A percentile compares a stretch with the other conserved stretches of the same genome.
phyloP scores from a whole-genome alignment of 768 basidiomycete genomes.

The Tephrocybe rancida region DNA sequence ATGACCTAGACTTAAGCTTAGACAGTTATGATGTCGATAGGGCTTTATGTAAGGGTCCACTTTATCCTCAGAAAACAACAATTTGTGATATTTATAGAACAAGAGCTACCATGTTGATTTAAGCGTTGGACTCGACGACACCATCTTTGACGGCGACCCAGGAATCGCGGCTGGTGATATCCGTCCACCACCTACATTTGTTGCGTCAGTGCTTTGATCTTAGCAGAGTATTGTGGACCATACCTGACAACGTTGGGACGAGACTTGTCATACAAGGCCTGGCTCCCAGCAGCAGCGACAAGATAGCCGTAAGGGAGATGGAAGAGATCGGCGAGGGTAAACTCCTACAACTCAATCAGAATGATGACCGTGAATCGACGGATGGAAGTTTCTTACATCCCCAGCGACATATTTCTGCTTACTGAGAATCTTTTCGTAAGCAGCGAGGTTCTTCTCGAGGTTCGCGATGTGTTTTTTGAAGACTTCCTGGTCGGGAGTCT shows the following conservation, averaged over 20 bases:
- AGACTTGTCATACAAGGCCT: conserved; percentile 8
- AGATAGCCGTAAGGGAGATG: conserved; percentile 20
- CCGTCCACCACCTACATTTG: conserved; percentile 23
- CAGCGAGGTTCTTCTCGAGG: conserved; percentile 44
- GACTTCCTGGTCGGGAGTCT: conserved; percentile 10
- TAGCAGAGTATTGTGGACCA: not conserved
- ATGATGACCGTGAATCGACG: not conserved
- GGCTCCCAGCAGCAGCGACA: conserved; percentile 15
- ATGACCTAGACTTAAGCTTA: too few relatives aligned
- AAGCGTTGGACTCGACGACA: conserved; percentile 9
- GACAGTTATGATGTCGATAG: too few relatives aligned
- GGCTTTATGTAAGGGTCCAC: too few relatives aligned
- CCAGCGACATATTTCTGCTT: conserved; percentile 60
- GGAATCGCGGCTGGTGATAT: conserved; percentile 19
- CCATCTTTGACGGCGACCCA: conserved; percentile 26
- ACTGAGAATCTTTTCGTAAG: conserved; percentile 52
- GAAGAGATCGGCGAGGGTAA: conserved; percentile 22
- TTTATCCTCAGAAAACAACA: too few relatives aligned
- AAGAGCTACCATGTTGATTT: not conserved
- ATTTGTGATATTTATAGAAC: too few relatives aligned
- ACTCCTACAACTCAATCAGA: conserved; percentile 3
- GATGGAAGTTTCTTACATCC: conserved; percentile 36
- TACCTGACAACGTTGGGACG: conserved; percentile 20
- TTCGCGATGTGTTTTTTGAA: conserved; percentile 27
- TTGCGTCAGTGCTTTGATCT: not conserved